phyloP scores from a whole-genome alignment of 2,329 filamentous ascomycete genomes.

The Raffaelea deltoideospora region DNA sequence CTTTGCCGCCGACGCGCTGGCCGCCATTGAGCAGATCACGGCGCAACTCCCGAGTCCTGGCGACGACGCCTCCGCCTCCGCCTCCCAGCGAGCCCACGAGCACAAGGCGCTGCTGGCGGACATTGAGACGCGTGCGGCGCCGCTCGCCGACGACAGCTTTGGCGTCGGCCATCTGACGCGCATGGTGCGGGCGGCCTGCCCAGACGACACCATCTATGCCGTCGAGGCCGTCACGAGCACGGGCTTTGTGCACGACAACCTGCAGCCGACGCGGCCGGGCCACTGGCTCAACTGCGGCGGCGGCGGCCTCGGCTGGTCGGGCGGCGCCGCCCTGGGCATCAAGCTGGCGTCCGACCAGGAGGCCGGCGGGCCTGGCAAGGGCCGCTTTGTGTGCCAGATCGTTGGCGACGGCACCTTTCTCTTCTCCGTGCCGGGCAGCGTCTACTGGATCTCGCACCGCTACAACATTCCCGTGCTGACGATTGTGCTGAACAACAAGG shows the following conservation, averaged over 20 bases:
- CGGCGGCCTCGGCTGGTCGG: slow-evolving; percentile 37
- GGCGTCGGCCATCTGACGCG: slow-evolving; percentile 32
- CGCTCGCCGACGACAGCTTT: slow-evolving; percentile 47
- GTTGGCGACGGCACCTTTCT: slow-evolving; percentile 35
- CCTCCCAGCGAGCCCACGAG: slow-evolving; percentile 37
- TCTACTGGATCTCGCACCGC: slow-evolving; percentile 31
- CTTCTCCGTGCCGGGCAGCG: slow-evolving; percentile 31
- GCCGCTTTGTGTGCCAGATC: slow-evolving; percentile 32
- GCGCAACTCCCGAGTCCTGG: slow-evolving; percentile 36
- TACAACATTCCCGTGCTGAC: slow-evolving; percentile 32
- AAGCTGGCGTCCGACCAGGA: slow-evolving; percentile 28
- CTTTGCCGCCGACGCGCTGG: slow-evolving; percentile 50
- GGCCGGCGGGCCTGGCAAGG: slow-evolving; percentile 21
- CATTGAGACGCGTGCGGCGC: slow-evolving; percentile 38
- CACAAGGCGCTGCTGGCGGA: slow-evolving; percentile 42
- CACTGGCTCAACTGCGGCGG: slow-evolving; percentile 38
- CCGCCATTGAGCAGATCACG: slow-evolving; percentile 54
- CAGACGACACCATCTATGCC: slow-evolving; percentile 48
- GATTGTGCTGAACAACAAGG: slow-evolving; percentile 34
- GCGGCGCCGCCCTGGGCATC: slow-evolving; percentile 33
- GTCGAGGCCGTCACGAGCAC: slow-evolving; percentile 64
- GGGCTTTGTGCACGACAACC: slow-evolving; percentile 48
- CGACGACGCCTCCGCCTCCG: slow-evolving; percentile 20
- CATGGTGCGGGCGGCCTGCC: slow-evolving; percentile 20
- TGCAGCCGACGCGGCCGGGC: slow-evolving; percentile 41